Base-by-base conservation (phyloP, 2,329 filamentous ascomycete species). In the Microthyrium microscopicum region DNA sequence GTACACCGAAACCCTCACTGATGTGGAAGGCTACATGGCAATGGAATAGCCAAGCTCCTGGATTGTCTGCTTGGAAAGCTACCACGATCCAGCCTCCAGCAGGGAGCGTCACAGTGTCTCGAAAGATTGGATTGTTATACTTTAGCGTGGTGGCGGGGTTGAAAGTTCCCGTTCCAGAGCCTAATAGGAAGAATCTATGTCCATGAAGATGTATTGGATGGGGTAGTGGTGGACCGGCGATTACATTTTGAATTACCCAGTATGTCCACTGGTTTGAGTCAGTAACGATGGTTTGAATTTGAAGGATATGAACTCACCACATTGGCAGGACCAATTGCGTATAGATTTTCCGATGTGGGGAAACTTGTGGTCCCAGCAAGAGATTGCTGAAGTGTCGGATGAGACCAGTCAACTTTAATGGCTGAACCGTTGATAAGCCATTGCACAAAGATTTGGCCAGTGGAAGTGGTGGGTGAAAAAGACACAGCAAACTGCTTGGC, bases 61-160 rank as follows among this genome's bases (percentile, higher is more conserved):
- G 65, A 44, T 70, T 69, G 31, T 60, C 54, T 2, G 62, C 59
- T 38, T 51, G 46, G 50, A 69, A 68, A 15, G 66, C 64, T 19
- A 71, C 46, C 12, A 68, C 61, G 7, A 55, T 55, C 41, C 61
- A 59, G 11, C 51, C 52, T 8, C 35, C 32, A 5, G 35, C 40
- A 1, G 49, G 51, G 7, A 54, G 40, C 20, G 44, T 44, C 11
- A 44, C 46, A 6, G 47, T 46, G 39, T 56, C 52, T n/a, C 53
- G 43, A 3, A 50, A 42, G 5, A 45, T 40, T 12, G 52, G 52
- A 34, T 54, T 52, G 26, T 43, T 34, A 0, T 49, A 32, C 2
- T 46, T 48, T n/a, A 52, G 40, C 1, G 41, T 26, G 0, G 41
- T 28, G 4, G 26, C 32, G 1, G 34, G 19, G 0, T 40, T 40